A percentile compares a stretch with the other conserved stretches of the same genome.
These are phyloP conservation scores for Globisporangium canariense DNA, from an alignment of 352 stramenopile species.

Conservation along the genomic window DNA sequence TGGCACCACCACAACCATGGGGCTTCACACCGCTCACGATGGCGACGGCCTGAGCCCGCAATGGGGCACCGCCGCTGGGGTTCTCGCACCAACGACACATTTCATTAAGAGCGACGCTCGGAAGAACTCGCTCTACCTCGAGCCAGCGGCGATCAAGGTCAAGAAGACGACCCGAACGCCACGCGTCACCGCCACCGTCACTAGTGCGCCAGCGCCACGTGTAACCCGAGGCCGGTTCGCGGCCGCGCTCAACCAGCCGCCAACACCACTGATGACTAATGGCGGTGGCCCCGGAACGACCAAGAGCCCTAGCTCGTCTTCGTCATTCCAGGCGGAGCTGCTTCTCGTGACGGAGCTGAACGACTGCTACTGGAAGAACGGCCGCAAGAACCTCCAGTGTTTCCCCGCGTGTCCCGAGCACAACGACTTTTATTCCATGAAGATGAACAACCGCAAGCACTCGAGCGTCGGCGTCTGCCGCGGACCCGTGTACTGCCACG, in stretches of 20 bases:
- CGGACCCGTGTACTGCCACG: constrained; percentile 75
- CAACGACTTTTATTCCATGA: constrained; percentile 89
- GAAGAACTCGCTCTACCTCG: background rate
- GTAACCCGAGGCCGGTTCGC: constrained; percentile 1
- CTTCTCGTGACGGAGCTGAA: constrained; percentile 58
- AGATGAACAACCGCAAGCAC: constrained; percentile 88
- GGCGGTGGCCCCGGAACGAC: background rate
- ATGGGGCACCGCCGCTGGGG: background rate
- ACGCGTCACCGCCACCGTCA: background rate
- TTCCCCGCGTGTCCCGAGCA: constrained; percentile 85
- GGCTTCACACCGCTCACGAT: background rate
- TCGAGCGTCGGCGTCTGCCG: constrained; percentile 80
- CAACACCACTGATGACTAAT: background rate
- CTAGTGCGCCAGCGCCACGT: background rate
- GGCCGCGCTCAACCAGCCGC: background rate
- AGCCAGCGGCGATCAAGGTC: background rate
- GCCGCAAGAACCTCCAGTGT: constrained; percentile 88
- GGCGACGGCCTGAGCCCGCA: background rate
- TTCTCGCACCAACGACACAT: constrained; percentile 3
- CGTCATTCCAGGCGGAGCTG: constrained; percentile 15
- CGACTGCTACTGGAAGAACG: constrained; percentile 88
- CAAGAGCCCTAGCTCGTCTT: background rate
- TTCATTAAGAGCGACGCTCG: constrained; percentile 2
- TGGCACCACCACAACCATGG: background rate
- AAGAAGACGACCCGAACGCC: background rate